phyloP scores from a whole-genome alignment of 441 rosid genomes.

The Omphalea diandra region DNA sequence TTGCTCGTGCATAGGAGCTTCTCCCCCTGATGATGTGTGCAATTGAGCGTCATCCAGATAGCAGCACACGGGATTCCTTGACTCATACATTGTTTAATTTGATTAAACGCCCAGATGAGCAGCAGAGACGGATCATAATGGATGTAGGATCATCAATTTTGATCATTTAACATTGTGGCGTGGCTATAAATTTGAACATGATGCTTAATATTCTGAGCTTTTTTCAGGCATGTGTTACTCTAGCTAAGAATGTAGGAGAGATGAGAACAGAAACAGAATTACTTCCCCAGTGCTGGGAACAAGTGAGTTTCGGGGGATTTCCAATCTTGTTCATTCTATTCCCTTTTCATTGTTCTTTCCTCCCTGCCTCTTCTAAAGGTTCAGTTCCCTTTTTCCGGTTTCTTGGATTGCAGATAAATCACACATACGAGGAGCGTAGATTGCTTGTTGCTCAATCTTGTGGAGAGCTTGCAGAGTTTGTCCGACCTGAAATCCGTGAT shows the following conservation, averaged over 20 bases:
- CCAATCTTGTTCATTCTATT: conserved; percentile 21
- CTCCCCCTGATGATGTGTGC: conserved; percentile 99
- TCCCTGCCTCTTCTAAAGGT: neutral
- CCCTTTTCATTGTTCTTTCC: neutral
- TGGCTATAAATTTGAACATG: conserved; percentile 23
- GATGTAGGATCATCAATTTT: conserved; percentile 57
- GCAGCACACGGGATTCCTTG: conserved; percentile 79
- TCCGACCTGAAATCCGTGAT: conserved; percentile 93
- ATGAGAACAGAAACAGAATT: conserved; percentile 98
- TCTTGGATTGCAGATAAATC: conserved; percentile 68
- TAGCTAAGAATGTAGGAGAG: conserved; percentile 94
- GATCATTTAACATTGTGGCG: conserved; percentile 8
- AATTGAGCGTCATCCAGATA: conserved; percentile 92
- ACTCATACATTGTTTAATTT: conserved; percentile 92
- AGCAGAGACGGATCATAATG: conserved; percentile 94
- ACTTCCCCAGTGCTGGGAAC: conserved; percentile 99
- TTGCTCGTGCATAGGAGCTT: conserved; percentile 62
- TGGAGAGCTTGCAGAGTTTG: conserved; percentile 94
- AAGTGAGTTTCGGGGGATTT: conserved; percentile 52
- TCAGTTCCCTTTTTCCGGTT: conserved; percentile 20
- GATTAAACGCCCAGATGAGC: conserved; percentile 96
- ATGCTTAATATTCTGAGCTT: conserved; percentile 29
- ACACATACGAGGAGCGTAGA: conserved; percentile 96
- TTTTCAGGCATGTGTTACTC: conserved; percentile 90
- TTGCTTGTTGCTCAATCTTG: conserved; percentile 98